A percentile compares a stretch with the other conserved stretches of the same genome.
phyloP scores from a whole-genome alignment of 2,329 filamentous ascomycete genomes.

The Seiridium unicorne region DNA sequence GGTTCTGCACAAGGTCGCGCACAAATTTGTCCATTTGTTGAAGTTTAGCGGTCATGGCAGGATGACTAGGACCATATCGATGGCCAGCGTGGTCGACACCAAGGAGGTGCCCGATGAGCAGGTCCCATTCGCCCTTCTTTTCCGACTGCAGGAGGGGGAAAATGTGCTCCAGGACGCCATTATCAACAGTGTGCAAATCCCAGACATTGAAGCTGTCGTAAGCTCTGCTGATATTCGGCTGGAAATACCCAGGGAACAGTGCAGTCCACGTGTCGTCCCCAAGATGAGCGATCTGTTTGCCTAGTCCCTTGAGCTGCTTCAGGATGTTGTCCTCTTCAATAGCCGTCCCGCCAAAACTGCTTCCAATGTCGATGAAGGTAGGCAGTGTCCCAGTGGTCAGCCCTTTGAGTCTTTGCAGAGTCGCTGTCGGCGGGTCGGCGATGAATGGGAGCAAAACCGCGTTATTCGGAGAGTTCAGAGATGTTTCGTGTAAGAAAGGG shows the following conservation, averaged over 20 bases:
- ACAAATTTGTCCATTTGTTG: constrained; percentile 87
- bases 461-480: constrained; percentile 70
- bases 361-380: constrained; percentile 90
- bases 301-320: constrained; percentile 62
- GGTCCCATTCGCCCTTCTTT: constrained; percentile 75
- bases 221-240: constrained; percentile 77
- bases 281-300: constrained; percentile 80
- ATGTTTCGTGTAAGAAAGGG: constrained; percentile 81
- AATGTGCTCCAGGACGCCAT: constrained; percentile 88
- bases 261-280: constrained; percentile 98
- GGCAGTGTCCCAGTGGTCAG: constrained; percentile 93
- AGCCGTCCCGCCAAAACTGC: constrained; percentile 90
- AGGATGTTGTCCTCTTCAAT: constrained; percentile 89
- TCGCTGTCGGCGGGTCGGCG: constrained; percentile 92
- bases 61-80: constrained; percentile 89
- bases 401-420: constrained; percentile 87
- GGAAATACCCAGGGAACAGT: constrained; percentile 91
- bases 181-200: constrained; percentile 95
- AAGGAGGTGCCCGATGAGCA: constrained; percentile 91
- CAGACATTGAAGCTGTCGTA: constrained; percentile 99
- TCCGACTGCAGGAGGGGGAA: constrained; percentile 73
- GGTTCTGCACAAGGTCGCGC: constrained; percentile 62
- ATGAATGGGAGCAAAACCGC: constrained; percentile 94
- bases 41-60: constrained; percentile 87
- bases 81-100: constrained; percentile 97